Evolutionary conservation across 164 flowering plant genomes (phyloP).

Genomic region (Stephania cephalantha): DNA sequence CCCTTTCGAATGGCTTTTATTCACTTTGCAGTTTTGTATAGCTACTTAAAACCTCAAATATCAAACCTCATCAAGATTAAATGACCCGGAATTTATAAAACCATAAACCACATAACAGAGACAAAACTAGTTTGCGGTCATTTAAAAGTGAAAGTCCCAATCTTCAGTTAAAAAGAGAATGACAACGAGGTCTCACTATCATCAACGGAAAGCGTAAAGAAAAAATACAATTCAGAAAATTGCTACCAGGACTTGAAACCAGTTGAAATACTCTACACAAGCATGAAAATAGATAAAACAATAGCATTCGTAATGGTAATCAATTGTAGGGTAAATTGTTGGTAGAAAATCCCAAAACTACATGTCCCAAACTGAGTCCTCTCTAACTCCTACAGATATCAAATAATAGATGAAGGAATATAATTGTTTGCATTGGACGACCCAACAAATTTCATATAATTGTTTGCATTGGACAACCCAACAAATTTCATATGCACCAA

Average conservation of each 20-base stretch:
- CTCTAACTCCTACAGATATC: background rate
- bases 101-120: background rate
- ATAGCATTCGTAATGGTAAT: background rate
- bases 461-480: background rate
- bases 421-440: background rate
- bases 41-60: background rate
- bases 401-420: background rate
- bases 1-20: background rate
- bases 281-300: background rate
- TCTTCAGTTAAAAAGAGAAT: background rate
- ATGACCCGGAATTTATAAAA: background rate
- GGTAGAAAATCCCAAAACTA: background rate
- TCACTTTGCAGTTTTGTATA: background rate
- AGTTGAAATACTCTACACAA: background rate
- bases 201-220: background rate
- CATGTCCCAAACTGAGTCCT: background rate
- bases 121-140: background rate
- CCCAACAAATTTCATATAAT: too few species aligned
- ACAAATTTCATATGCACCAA: background rate
- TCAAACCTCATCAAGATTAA: background rate
- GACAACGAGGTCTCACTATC: background rate
- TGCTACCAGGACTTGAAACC: background rate
- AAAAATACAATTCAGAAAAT: background rate
- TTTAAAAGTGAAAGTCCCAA: background rate
- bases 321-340: background rate